Base-by-base conservation (phyloP, 2,329 filamentous ascomycete species). In the Magnaporthiopsis poae region DNA sequence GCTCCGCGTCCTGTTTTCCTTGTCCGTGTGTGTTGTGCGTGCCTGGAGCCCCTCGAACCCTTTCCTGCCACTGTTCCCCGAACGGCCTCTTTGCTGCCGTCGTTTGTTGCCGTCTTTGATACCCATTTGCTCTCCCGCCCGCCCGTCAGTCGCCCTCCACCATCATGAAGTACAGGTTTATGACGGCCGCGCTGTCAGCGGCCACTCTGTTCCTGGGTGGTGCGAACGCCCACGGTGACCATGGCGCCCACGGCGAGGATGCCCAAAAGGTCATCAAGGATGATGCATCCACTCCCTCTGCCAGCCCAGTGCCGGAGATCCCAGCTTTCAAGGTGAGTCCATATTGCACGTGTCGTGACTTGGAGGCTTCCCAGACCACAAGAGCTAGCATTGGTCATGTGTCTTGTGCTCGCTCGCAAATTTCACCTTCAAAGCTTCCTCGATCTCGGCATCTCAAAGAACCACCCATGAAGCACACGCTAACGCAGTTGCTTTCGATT, bases 291-390 rank as follows among this genome's bases (percentile, higher is more conserved):
- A 77, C 77, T 65, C 80, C 84, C 70, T 80, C 82, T 63, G 82
- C 88, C 67, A 80, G 86, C 66, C 81, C 83, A 64, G 78, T 84
- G 64, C 81, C 89, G 67, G 83, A 88, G 76, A 86, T 91, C 73
- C 90, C 94, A 62, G 90, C 87, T 67, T 97, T 97, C 77, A 96
- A 92, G 71, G 93, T 96, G 84, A 82, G 92, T 84, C 39, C 56
- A 61, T 61, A 65, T 18, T 46, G 15, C 39, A 18, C 13, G 15
- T 46, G 13, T 46, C 15, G 39, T 18, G 39, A 46, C 39, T 46
- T 46, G 39, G 39, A 46, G 18, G 39, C 15, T 18, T 15, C 15
- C 66, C 64, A 31, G 62, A 31, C 59, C 39, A 12, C 25, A 60
- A 62, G 64, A 60, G 66, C 60, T 25, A 15, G 36, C 64, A 46